Base-by-base conservation (phyloP, 768 basidiomycete genomes). In the Podaxis rugospora region DNA sequence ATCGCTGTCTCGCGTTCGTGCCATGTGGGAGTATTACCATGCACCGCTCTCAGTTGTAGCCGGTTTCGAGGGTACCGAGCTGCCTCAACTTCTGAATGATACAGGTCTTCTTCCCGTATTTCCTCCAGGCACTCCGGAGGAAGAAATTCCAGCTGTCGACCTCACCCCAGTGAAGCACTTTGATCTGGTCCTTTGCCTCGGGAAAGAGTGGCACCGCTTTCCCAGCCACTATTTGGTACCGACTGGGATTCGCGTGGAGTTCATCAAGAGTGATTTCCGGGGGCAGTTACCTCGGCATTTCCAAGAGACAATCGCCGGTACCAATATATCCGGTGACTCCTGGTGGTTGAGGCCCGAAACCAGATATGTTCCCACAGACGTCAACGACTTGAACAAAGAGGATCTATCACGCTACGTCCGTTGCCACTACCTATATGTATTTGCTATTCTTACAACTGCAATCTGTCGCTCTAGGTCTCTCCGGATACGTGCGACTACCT, bases 121-220 rank as follows among this genome's bases (percentile, higher is more conserved):
- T 63, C 80, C 62, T 49, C 72, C 63, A 52, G 72, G 66, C 35
- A 72, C 68, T 3, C 65, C 65, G 23, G 79, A 82, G 58, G 79
- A 81, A 9, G 75, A 81, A 57, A 70, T 66, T 3, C 78, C 77
- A 11, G 79, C 78, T 37, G 78, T 94, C 39, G 88, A 93, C 68
- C 78, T 93, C 27, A 72, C 86, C 0, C 85, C 83, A 0, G 77
- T 98, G 68, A 79, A 78, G 59, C 78, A 83, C 11, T 85, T 95
- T 67, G 82, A 86, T 59, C 75, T 98, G 60, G 84, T 80, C 28
- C 69, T 99, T 1, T 99, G 97, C 74, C 79, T 90, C 54, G 93
- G 89, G 51, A 95, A 95, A 71, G 97, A 99, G 74, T 99, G 97
- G 97, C 80, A 98, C 69, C 83, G 96, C 23, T 99, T 94, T 79